Conservation (phyloP, 2,329 filamentous ascomycete species). For the Talaromyces sp. region DNA sequence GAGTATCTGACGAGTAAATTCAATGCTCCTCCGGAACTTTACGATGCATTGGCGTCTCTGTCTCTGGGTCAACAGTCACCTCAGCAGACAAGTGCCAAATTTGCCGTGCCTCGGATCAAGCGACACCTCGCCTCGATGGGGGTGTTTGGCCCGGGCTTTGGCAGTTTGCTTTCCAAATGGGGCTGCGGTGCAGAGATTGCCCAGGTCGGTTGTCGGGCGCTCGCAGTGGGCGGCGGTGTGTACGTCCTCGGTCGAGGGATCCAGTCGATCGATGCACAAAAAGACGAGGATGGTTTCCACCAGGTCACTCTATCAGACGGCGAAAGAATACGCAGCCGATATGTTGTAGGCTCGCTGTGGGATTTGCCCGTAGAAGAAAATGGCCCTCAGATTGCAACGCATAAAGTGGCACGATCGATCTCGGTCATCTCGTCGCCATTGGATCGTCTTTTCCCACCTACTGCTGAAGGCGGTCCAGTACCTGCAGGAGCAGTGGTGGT, state of each 20-base stretch:
- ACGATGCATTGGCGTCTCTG: constrained; percentile 62
- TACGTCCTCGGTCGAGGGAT: constrained; percentile 79
- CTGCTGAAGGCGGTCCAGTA: constrained; percentile 67
- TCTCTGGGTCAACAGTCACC: constrained; percentile 63
- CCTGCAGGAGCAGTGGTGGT: constrained; percentile 60
- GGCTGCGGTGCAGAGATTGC: constrained; percentile 82
- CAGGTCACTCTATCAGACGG: constrained; percentile 31
- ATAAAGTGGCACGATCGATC: constrained; percentile 56
- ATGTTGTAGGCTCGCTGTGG: constrained; percentile 32
- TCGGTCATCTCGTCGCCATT: constrained; percentile 65
- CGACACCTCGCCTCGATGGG: constrained; percentile 83
- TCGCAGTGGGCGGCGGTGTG: constrained; percentile 82
- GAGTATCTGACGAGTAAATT: constrained; percentile 49
- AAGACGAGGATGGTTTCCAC: constrained; percentile 17
- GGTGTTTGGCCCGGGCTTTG: constrained; percentile 81
- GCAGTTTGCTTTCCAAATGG: constrained; percentile 87
- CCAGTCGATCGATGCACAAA: constrained; percentile 24
- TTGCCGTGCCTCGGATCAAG: constrained; percentile 68
- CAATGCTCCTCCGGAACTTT: constrained; percentile 63
- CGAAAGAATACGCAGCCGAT: constrained; percentile 32
- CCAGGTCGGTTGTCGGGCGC: constrained; percentile 85
- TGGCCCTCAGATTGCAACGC: constrained; percentile 13
- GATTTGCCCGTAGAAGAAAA: constrained; percentile 26
- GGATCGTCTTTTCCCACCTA: constrained; percentile 60
- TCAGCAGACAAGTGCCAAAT: constrained; percentile 55